These are phyloP conservation scores for Stephania yunnanensis DNA, from an alignment of 164 flowering plant genomes.

Conservation along the genomic window DNA sequence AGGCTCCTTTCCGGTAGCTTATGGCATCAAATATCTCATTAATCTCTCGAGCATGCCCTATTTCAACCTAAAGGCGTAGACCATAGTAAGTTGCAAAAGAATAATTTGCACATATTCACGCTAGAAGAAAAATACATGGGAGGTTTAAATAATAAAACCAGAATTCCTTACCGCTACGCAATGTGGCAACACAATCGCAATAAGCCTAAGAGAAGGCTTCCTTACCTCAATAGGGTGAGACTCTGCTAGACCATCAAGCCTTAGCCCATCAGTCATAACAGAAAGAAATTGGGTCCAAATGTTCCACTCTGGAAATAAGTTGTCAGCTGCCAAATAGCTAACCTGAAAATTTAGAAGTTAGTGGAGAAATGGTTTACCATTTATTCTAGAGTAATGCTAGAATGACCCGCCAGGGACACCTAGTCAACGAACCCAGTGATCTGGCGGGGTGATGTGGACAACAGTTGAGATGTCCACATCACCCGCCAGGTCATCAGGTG, in stretches of 20 bases:
- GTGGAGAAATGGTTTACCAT: not conserved
- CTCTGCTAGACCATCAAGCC: constrained; percentile 81
- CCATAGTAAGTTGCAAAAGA: not conserved
- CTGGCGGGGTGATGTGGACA: no score
- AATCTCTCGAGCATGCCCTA: constrained; percentile 76
- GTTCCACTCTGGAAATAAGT: constrained; percentile 90
- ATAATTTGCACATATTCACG: not conserved
- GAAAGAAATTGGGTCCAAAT: constrained; percentile 97
- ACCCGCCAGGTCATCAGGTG: no score
- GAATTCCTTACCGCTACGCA: constrained; percentile 66
- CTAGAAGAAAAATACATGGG: not conserved
- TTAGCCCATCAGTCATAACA: constrained; percentile 71
- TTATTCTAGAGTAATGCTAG: no score
- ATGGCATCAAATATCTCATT: constrained; percentile 96
- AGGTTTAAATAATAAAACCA: not conserved
- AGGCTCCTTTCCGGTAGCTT: constrained; percentile 89
- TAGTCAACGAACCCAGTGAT: no score
- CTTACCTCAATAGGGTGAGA: constrained; percentile 95
- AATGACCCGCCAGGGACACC: no score
- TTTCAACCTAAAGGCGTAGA: constrained; percentile 58
- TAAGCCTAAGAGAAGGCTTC: constrained; percentile 44
- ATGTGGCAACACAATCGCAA: constrained; percentile 87
- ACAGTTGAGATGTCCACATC: no score
- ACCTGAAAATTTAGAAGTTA: constrained; percentile 39
- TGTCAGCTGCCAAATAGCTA: constrained; percentile 84